These are phyloP conservation scores for Pythium pectinolyticum DNA, from an alignment of 352 stramenopile species.

Conservation along the genomic window DNA sequence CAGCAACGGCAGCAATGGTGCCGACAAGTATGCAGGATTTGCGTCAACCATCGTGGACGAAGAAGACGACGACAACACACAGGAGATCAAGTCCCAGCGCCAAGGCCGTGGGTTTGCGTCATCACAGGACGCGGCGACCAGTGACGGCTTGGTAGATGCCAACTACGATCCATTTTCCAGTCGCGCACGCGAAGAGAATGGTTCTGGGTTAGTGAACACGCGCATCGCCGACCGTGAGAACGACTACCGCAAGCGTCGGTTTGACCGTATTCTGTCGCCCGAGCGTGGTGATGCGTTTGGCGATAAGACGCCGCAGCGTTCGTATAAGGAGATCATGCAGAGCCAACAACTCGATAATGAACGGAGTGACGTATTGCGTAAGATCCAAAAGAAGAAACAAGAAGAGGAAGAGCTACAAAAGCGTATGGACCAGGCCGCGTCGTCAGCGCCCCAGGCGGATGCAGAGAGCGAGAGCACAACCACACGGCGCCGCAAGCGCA, in stretches of 20 bases:
- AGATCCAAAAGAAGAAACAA: slow-evolving; percentile 85
- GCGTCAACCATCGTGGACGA: slow-evolving; percentile 57
- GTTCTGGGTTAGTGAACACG: slow-evolving; percentile 92
- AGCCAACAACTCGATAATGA: slow-evolving; percentile 87
- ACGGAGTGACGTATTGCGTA: slow-evolving; percentile 80
- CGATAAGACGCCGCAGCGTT: slow-evolving; percentile 76
- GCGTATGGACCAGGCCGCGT: slow-evolving; percentile 25
- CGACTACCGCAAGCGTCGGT: slow-evolving; percentile 86
- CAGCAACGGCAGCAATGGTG: slow-evolving; percentile 18
- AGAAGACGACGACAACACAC: slow-evolving; percentile 34
- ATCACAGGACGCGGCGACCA: background rate
- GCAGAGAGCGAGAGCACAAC: slow-evolving; percentile 30
- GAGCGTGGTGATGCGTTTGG: slow-evolving; percentile 91
- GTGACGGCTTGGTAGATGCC: slow-evolving; percentile 76
- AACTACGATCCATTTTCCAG: slow-evolving; percentile 88
- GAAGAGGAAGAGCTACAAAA: slow-evolving; percentile 56
- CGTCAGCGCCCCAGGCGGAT: slow-evolving; percentile 14
- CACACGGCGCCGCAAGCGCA: slow-evolving; percentile 61
- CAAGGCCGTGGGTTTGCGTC: slow-evolving; percentile 13
- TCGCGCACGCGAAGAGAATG: slow-evolving; percentile 71
- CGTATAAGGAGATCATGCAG: slow-evolving; percentile 91
- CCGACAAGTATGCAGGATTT: slow-evolving; percentile 63
- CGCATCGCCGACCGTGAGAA: slow-evolving; percentile 94
- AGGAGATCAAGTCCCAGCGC: slow-evolving; percentile 38
- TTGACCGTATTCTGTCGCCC: slow-evolving; percentile 87